phyloP scores from a whole-genome alignment of 768 basidiomycete genomes.

The Artomyces pyxidatus region DNA sequence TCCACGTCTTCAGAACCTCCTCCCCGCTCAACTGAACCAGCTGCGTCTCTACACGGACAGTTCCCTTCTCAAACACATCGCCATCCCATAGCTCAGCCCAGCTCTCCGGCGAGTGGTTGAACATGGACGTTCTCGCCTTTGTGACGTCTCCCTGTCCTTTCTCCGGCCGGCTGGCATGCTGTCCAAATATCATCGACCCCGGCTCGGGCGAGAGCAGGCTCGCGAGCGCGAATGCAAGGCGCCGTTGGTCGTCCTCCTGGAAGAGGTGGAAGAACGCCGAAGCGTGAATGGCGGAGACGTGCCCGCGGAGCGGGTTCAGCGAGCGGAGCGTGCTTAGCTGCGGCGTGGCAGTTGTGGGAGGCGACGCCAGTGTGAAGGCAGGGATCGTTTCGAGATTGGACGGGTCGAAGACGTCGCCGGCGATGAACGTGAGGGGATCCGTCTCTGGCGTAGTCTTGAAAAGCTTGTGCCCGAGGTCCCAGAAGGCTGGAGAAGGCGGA shows the following conservation, averaged over 20 bases:
- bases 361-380: constrained; percentile 17
- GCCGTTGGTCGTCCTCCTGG: constrained; percentile 28
- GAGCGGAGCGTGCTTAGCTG: constrained; percentile 26
- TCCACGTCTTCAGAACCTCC: not conserved
- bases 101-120: constrained; percentile 27
- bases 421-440: constrained; percentile 46
- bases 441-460: constrained; percentile 42
- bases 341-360: constrained; percentile 15
- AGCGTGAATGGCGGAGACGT: constrained; percentile 40
- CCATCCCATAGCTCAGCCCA: constrained; percentile 32
- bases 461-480: constrained; percentile 52
- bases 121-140: constrained; percentile 17
- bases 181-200: constrained; percentile 40
- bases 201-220: constrained; percentile 33
- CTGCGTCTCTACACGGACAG: constrained; percentile 21
- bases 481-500: constrained; percentile 34
- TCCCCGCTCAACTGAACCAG: not conserved
- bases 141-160: constrained; percentile 19
- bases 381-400: constrained; percentile 27
- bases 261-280: constrained; percentile 44
- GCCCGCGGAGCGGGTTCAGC: constrained; percentile 36
- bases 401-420: constrained; percentile 45
- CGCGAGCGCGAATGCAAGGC: constrained; percentile 33
- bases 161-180: constrained; percentile 27
- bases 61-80: constrained; percentile 27